These are phyloP conservation scores for Gnetum montanum DNA, from an alignment of 75 land plant genomes.

Conservation along the genomic window DNA sequence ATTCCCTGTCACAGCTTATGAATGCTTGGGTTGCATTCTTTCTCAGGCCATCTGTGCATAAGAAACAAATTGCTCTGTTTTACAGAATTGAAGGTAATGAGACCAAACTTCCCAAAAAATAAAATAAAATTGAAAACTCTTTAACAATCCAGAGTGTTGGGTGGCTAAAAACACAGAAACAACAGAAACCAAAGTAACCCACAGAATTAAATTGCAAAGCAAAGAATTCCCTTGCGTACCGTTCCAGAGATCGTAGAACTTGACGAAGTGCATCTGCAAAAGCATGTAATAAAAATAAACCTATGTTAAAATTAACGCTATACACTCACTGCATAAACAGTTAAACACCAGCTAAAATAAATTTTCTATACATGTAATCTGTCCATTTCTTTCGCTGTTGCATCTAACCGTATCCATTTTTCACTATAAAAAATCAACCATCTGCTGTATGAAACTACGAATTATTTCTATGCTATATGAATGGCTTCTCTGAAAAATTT, in stretches of 20 bases:
- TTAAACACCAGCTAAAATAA: too few species aligned
- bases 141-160: too few species aligned
- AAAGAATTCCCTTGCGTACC: neutral
- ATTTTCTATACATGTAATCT: too few species aligned
- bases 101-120: neutral
- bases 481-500: too few species aligned
- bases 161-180: neutral
- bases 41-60: slow-evolving; percentile 4
- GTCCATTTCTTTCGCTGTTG: too few species aligned
- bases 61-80: neutral
- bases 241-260: slow-evolving; percentile 4
- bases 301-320: neutral
- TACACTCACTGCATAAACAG: neutral
- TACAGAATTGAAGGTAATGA: neutral
- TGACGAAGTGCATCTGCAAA: slow-evolving; percentile 29
- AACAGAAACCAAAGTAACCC: neutral
- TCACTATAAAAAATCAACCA: too few species aligned
- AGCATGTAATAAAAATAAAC: neutral
- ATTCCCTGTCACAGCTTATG: slow-evolving; percentile 12
- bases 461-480: too few species aligned
- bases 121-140: neutral
- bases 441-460: too few species aligned
- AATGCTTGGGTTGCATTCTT: slow-evolving; percentile 14
- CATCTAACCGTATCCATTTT: too few species aligned
- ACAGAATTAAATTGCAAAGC: neutral